phyloP scores from a whole-genome alignment of 768 basidiomycete genomes.

The Dioszegia hungarica region DNA sequence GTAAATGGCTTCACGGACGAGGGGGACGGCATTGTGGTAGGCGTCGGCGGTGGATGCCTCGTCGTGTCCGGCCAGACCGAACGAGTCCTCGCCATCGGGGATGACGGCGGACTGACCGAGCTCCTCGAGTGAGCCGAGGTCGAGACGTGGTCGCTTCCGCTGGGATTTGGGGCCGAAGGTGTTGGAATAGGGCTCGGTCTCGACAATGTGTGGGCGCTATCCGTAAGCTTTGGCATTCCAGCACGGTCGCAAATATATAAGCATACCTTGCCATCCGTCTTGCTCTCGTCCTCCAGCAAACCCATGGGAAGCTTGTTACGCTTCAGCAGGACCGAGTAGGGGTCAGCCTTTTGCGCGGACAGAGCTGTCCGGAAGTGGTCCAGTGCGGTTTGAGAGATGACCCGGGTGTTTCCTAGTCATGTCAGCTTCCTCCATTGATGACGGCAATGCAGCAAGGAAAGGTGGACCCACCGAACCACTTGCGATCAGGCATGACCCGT shows the following conservation, averaged over 20 bases:
- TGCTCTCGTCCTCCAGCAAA: slow-evolving; percentile 80
- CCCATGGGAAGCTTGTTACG: slow-evolving; percentile 98
- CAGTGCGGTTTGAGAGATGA: slow-evolving; percentile 90
- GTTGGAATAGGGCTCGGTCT: slow-evolving; percentile 88
- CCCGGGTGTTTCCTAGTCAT: slow-evolving; percentile 82
- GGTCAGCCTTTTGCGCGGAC: slow-evolving; percentile 76
- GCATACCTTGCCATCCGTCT: slow-evolving; percentile 73
- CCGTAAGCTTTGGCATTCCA: slow-evolving; percentile 5
- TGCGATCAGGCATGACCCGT: slow-evolving; percentile 84
- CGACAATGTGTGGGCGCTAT: slow-evolving; percentile 85
- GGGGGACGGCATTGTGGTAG: slow-evolving; percentile 43
- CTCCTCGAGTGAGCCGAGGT: slow-evolving; percentile 89
- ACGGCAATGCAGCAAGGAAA: not conserved
- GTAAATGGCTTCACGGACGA: slow-evolving; percentile 79
- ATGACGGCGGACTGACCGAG: slow-evolving; percentile 54
- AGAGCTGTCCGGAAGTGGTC: slow-evolving; percentile 94
- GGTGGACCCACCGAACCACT: slow-evolving; percentile 82
- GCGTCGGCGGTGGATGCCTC: slow-evolving; percentile 19
- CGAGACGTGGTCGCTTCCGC: slow-evolving; percentile 78
- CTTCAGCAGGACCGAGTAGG: slow-evolving; percentile 88
- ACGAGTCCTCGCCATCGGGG: slow-evolving; percentile 50
- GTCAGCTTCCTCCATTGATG: not conserved
- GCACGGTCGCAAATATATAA: not conserved
- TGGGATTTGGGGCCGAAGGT: slow-evolving; percentile 96
- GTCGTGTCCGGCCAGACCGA: slow-evolving; percentile 9